A percentile compares a stretch with the other conserved stretches of the same genome.
Conservation (phyloP, 495 filamentous ascomycete genomes). For the Amphirosellinia nigrospora region DNA sequence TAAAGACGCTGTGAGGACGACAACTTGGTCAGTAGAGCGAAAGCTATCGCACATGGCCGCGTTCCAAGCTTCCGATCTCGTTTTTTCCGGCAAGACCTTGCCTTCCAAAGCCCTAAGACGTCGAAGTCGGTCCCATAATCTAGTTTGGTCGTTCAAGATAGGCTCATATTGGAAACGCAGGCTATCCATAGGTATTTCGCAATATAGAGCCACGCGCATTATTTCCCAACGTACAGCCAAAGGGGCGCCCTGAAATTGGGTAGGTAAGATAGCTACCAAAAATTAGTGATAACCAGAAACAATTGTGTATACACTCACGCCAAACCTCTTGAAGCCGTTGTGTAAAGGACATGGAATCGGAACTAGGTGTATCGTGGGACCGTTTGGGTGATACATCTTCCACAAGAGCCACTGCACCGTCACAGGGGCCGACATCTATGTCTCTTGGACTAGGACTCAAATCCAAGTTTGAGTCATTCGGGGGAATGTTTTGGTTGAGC, state of each 20-base stretch:
- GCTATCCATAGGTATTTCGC: constrained; percentile 43
- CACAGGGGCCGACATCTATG: background rate
- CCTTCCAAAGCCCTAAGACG: constrained; percentile 41
- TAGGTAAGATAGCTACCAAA: constrained; percentile 44
- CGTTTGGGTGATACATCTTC: background rate
- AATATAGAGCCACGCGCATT: constrained; percentile 50
- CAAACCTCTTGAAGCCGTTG: constrained; percentile 36
- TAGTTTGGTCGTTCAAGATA: constrained; percentile 39
- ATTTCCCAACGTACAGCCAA: constrained; percentile 55
- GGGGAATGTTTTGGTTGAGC: background rate
- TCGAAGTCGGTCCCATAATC: constrained; percentile 44
- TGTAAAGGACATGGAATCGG: constrained; percentile 18
- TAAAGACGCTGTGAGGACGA: constrained; percentile 45
- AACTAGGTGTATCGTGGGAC: background rate
- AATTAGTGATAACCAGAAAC: constrained; percentile 22
- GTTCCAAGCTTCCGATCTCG: constrained; percentile 44
- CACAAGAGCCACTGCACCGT: background rate
- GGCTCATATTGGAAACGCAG: constrained; percentile 44
- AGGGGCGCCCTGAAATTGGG: constrained; percentile 44
- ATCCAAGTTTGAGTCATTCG: constrained; percentile 14
- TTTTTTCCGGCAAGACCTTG: constrained; percentile 50
- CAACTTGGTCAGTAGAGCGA: constrained; percentile 37
- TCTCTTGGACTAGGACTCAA: background rate
- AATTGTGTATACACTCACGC: constrained; percentile 31
- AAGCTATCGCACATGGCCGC: constrained; percentile 43